A percentile compares a stretch with the other conserved stretches of the same genome.
Evolutionary conservation across 352 stramenopile genomes (phyloP).

Genomic region (Globisporangium megalacanthum): DNA sequence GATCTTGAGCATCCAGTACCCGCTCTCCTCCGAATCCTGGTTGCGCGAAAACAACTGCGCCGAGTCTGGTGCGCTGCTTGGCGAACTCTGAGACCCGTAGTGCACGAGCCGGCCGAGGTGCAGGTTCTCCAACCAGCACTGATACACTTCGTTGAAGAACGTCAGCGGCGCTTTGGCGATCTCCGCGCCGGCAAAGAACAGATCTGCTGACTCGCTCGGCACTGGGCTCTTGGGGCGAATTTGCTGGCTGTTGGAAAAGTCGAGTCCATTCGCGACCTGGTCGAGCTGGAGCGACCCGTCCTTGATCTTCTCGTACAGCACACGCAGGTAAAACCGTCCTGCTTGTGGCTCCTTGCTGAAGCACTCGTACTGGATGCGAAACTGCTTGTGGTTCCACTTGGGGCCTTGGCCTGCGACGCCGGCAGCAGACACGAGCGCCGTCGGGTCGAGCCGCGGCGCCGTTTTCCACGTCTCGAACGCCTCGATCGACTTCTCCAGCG

Average conservation of each 20-base stretch:
- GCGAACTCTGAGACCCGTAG: slow-evolving; percentile 25
- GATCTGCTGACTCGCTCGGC: slow-evolving; percentile 21
- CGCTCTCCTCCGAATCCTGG: slow-evolving; percentile 32
- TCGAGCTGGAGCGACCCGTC: slow-evolving; percentile 61
- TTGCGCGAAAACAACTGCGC: slow-evolving; percentile 1
- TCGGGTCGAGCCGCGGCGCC: slow-evolving; percentile 12
- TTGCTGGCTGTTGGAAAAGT: slow-evolving; percentile 29
- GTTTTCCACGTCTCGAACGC: slow-evolving; percentile 48
- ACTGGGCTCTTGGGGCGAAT: slow-evolving; percentile 37
- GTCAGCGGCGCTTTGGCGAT: slow-evolving; percentile 51
- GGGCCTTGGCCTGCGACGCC: slow-evolving; percentile 15
- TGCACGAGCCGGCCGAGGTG: slow-evolving; percentile 37
- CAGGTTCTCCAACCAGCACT: slow-evolving; percentile 76
- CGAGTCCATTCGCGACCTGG: slow-evolving; percentile 41
- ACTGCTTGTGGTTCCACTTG: slow-evolving; percentile 72
- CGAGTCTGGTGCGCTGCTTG: slow-evolving; percentile 19
- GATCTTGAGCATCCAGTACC: slow-evolving; percentile 61
- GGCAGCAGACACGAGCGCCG: slow-evolving; percentile 11
- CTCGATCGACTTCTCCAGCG: slow-evolving; percentile 39
- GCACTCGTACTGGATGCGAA: slow-evolving; percentile 56
- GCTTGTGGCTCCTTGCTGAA: slow-evolving; percentile 62
- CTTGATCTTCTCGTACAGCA: slow-evolving; percentile 61
- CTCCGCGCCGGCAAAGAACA: slow-evolving; percentile 60
- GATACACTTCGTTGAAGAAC: slow-evolving; percentile 80
- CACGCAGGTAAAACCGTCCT: slow-evolving; percentile 59